These are phyloP conservation scores for Furcasterigmium furcatum DNA, from an alignment of 2,329 filamentous ascomycete genomes.

Conservation along the genomic window DNA sequence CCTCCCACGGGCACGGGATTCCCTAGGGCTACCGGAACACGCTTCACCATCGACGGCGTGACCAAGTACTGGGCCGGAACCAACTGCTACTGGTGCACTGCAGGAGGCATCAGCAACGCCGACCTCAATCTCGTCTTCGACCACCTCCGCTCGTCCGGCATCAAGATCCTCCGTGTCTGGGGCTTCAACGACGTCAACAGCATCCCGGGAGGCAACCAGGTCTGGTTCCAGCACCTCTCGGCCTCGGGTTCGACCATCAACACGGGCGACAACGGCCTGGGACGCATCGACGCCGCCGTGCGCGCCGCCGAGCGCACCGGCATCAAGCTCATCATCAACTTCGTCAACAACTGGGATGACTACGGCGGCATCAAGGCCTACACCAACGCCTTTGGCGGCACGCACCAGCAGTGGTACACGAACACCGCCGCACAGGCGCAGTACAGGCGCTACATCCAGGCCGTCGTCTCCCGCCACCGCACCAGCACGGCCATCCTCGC, in stretches of 20 bases:
- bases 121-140: conserved; percentile 53
- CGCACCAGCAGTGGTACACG: conserved; percentile 54
- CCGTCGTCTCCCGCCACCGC: conserved; percentile 45
- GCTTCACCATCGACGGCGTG: conserved; percentile 40
- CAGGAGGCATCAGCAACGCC: conserved; percentile 46
- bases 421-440: conserved; percentile 47
- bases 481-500: conserved; percentile 46
- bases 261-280: conserved; percentile 56
- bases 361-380: conserved; percentile 65
- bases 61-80: conserved; percentile 49
- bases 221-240: conserved; percentile 51
- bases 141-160: conserved; percentile 45
- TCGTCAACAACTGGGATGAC: conserved; percentile 67
- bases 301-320: conserved; percentile 53
- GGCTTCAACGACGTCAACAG: conserved; percentile 57
- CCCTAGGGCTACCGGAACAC: conserved; percentile 19
- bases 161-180: conserved; percentile 58
- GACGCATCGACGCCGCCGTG: conserved; percentile 61
- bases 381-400: conserved; percentile 52
- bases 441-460: conserved; percentile 49
- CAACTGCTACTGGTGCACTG: conserved; percentile 54
- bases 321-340: conserved; percentile 62
- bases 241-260: conserved; percentile 53
- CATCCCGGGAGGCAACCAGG: conserved; percentile 24
- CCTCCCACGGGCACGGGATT: conserved; percentile 15